phyloP scores from a whole-genome alignment of 2,329 filamentous ascomycete genomes.

The Iodosphaeria phyllophila region DNA sequence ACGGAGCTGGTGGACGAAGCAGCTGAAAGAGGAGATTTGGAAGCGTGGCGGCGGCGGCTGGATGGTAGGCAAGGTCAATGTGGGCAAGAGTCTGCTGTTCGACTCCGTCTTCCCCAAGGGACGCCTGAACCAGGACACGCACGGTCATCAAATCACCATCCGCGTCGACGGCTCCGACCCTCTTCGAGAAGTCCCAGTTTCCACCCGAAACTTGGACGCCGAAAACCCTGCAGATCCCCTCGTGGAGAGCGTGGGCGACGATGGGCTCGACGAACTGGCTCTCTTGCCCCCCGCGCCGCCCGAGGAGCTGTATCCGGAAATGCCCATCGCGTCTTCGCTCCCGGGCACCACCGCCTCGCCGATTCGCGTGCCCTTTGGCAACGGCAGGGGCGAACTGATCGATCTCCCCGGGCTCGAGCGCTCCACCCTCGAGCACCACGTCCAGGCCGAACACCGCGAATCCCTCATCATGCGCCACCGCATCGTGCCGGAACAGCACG shows the following conservation, averaged over 20 bases:
- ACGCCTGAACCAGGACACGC: conserved; percentile 22
- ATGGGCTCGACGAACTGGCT: conserved; percentile 20
- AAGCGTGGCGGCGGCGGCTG: conserved; percentile 70
- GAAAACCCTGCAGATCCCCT: conserved; percentile 7
- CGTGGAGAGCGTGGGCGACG: conserved; percentile 9
- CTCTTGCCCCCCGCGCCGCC: conserved; percentile 61
- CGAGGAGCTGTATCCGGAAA: conserved; percentile 59
- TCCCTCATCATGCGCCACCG: conserved; percentile 65
- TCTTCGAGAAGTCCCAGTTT: not conserved
- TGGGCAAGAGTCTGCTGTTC: conserved; percentile 88
- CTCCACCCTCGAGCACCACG: conserved; percentile 50
- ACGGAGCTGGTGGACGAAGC: conserved; percentile 76
- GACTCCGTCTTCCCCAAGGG: conserved; percentile 73
- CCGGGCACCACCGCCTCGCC: conserved; percentile 91
- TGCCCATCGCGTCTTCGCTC: conserved; percentile 72
- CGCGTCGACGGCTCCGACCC: conserved; percentile 10
- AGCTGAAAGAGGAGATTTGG: conserved; percentile 75
- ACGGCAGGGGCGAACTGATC: conserved; percentile 73
- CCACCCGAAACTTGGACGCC: not conserved
- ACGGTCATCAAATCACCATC: conserved; percentile 18
- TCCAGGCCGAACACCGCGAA: conserved; percentile 44
- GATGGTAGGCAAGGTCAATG: conserved; percentile 97
- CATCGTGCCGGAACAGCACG: conserved; percentile 51
- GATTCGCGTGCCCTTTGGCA: conserved; percentile 80
- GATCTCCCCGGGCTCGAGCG: conserved; percentile 77